Base-by-base conservation (phyloP, 2,329 filamentous ascomycete species). In the Penicillium sp. region DNA sequence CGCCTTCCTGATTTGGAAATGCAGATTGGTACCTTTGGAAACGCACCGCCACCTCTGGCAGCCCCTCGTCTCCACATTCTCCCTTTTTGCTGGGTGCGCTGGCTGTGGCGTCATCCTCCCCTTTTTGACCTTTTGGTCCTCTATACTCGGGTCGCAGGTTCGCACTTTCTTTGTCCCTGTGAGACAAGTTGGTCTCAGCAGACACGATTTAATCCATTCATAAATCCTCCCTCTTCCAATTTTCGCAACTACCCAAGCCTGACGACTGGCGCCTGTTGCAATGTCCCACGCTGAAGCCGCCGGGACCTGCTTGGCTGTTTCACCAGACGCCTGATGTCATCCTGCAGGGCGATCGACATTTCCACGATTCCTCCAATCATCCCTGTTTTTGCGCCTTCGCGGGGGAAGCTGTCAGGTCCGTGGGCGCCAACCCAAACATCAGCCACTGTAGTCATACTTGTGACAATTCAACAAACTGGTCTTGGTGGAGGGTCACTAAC, bases 311-410 rank as follows among this genome's bases (percentile, higher is more conserved):
- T 61, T 59, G 49, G 59, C 40, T 57, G 71, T 74, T 74, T 73
- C 71, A 73, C 63, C 56, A 69, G 62, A 69, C 73, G 72, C 73
- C 63, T 74, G 72, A 74, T 74, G 70, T 74, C 72, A 75, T 73
- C 63, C 54, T 54, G 56, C 54, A 58, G 44, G 24, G 46, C 59
- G 68, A 70, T 70, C 70, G 63, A 65, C 62, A 56, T 54, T 56
- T 60, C 64, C 65, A 60, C 57, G 60, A 61, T 69, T 55, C 63
- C 67, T 70, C 68, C 66, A 71, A 70, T 68, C 59, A 69, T 61
- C 61, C 63, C 65, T 62, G 59, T 62, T 40, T 54, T 22, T 54
- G 53, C 46, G 44, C 46, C 49, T 56, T 61, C 49, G 65, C 56
- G 54, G 47, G 47, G 52, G 35, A 57, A 59, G 40, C 57, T 65